A percentile compares a stretch with the other conserved stretches of the same genome.
phyloP scores from a whole-genome alignment of 2,329 filamentous ascomycete species.

The Hysterium pulicare region DNA sequence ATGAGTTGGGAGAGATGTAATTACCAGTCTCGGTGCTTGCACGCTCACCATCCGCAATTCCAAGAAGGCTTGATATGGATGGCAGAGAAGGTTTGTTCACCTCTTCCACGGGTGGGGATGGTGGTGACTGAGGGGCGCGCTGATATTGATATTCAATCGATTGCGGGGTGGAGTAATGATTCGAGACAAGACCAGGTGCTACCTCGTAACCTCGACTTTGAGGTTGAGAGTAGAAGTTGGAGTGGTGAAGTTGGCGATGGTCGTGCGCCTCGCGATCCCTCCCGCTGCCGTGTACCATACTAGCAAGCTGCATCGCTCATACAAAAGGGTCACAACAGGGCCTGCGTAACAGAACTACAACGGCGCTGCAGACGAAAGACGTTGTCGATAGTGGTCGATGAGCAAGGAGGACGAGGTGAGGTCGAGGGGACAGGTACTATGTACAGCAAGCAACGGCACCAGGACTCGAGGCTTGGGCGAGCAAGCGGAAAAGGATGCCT shows the following conservation, averaged over 20 bases:
- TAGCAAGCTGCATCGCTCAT: slow-evolving; percentile 43
- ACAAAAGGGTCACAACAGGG: slow-evolving; percentile 31
- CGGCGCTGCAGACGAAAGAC: slow-evolving; percentile 5
- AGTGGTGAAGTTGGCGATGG: slow-evolving; percentile 27
- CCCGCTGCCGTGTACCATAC: slow-evolving; percentile 42
- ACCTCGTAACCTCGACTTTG: slow-evolving; percentile 25
- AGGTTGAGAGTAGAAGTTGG: slow-evolving; percentile 32
- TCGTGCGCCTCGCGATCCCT: slow-evolving; percentile 36
- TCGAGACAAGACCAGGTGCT: slow-evolving; percentile 11
- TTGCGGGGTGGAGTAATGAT: slow-evolving; percentile 13
- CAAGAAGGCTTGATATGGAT: slow-evolving; percentile 87
- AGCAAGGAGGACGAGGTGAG: slow-evolving; percentile 15
- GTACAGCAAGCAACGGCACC: slow-evolving; percentile 19
- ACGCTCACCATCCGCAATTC: slow-evolving; percentile 71
- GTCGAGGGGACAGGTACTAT: slow-evolving; percentile 5
- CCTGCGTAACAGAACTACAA: slow-evolving; percentile 25
- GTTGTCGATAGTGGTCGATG: slow-evolving; percentile 12
- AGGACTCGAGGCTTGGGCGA: slow-evolving; percentile 32
- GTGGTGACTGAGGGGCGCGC: slow-evolving; percentile 58
- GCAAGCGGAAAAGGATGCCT: slow-evolving; percentile 16
- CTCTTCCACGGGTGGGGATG: slow-evolving; percentile 74
- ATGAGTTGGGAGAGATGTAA: slow-evolving; percentile 11
- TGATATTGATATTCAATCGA: slow-evolving; percentile 28
- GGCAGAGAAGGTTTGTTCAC: slow-evolving; percentile 77
- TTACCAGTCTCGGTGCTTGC: slow-evolving; percentile 44